Percentiles rank a stretch among this genome's conserved stretches.
Conservation (phyloP, 2,329 filamentous ascomycete genomes). For the Aspergillus ochraceoroseus region DNA sequence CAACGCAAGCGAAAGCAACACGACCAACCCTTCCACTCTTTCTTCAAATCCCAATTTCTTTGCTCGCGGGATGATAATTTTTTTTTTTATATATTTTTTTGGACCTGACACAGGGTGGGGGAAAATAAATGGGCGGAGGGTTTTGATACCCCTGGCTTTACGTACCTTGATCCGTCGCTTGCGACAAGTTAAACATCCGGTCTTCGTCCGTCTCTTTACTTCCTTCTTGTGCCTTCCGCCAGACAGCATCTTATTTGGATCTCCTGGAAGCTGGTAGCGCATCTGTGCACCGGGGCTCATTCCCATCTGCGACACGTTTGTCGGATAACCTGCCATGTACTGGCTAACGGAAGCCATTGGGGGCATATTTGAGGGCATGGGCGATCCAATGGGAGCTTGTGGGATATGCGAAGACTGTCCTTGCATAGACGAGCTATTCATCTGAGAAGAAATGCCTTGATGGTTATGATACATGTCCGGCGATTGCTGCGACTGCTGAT, state of each 20-base stretch:
- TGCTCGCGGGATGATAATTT: not conserved
- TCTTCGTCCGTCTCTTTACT: constrained; percentile 71
- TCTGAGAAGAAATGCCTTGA: constrained; percentile 18
- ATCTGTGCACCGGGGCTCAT: constrained; percentile 46
- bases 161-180: constrained; percentile 69
- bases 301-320: constrained; percentile 30
- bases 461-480: constrained; percentile 35
- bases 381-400: constrained; percentile 48
- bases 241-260: constrained; percentile 53
- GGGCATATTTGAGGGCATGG: constrained; percentile 52
- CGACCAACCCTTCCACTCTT: constrained; percentile 10
- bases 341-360: constrained; percentile 52
- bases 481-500: constrained; percentile 28
- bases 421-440: constrained; percentile 22
- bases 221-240: constrained; percentile 64
- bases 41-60: constrained; percentile 5
- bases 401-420: constrained; percentile 34
- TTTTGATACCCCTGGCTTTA: too few relatives aligned
- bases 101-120: too few relatives aligned
- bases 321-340: constrained; percentile 47
- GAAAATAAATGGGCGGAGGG: constrained; percentile 1
- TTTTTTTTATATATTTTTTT: too few relatives aligned
- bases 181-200: constrained; percentile 62
- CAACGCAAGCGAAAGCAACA: constrained; percentile 26
- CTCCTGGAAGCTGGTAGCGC: constrained; percentile 50